A percentile compares a stretch with the other conserved stretches of the same genome.
These are phyloP conservation scores for Linum lewisii DNA, from an alignment of 345 rosid species.

Conservation along the genomic window DNA sequence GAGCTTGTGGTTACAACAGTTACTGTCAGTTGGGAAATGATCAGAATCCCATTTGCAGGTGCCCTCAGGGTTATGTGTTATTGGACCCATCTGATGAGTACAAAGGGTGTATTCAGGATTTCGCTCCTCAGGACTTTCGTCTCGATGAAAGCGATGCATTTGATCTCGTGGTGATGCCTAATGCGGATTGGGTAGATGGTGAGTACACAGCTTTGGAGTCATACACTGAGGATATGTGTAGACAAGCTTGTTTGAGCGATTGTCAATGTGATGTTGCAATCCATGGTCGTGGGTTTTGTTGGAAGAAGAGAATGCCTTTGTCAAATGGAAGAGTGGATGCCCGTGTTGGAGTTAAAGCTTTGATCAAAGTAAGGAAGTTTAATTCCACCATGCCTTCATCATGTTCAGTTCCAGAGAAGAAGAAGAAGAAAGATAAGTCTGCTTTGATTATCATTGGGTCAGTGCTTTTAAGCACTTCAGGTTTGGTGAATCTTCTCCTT, in stretches of 20 bases:
- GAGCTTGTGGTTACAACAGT: slow-evolving; percentile 55
- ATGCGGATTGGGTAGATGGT: not conserved
- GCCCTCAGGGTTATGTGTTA: slow-evolving; percentile 16
- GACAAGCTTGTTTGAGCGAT: slow-evolving; percentile 4
- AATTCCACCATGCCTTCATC: not conserved
- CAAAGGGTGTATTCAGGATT: slow-evolving; percentile 8
- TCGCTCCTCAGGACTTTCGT: not conserved
- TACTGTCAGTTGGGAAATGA: slow-evolving; percentile 24
- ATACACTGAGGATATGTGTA: not conserved
- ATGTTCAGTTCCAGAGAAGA: slow-evolving; percentile 3
- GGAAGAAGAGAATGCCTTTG: slow-evolving; percentile 2
- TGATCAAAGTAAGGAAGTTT: not conserved
- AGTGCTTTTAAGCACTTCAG: slow-evolving; percentile 21
- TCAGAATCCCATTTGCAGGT: slow-evolving; percentile 10
- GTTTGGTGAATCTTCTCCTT: slow-evolving; percentile 22
- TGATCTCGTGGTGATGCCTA: not conserved
- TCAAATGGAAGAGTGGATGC: not conserved
- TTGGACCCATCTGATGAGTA: slow-evolving; percentile 2
- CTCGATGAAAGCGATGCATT: not conserved
- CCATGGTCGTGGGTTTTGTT: not conserved
- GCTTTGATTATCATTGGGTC: slow-evolving; percentile 18
- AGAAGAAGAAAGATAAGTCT: slow-evolving; percentile 5
- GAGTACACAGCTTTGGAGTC: not conserved
- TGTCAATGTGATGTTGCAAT: not conserved
- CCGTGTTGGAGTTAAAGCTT: not conserved